Percentiles rank a stretch among this genome's conserved stretches.
These are phyloP conservation scores for Pythium aphanidermatum DNA, from an alignment of 352 stramenopile species.

Conservation along the genomic window DNA sequence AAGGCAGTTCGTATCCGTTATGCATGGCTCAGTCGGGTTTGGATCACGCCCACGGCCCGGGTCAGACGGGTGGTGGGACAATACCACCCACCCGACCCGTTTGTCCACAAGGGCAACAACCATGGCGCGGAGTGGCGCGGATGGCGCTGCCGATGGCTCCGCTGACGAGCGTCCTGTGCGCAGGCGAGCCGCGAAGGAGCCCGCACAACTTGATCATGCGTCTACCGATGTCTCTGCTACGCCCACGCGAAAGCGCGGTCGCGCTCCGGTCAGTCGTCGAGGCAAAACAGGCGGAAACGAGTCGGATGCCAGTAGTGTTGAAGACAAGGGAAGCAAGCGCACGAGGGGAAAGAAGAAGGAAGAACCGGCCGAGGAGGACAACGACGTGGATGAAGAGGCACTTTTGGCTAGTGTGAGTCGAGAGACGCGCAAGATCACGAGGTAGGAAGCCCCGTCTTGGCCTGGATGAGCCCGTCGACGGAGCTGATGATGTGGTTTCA, in stretches of 20 bases:
- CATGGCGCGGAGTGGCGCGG: constrained; percentile 1
- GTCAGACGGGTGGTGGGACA: background rate
- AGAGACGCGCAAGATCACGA: constrained; percentile 34
- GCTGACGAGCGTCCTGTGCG: background rate
- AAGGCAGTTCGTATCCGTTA: too few relatives aligned
- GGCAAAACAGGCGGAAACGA: background rate
- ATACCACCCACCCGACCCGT: constrained; percentile 1
- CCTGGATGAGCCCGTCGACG: too few relatives aligned
- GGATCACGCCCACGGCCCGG: too few relatives aligned
- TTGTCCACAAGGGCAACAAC: background rate
- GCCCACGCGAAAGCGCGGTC: constrained; percentile 1
- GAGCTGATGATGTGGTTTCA: background rate
- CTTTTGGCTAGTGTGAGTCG: constrained; percentile 35
- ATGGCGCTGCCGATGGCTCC: background rate
- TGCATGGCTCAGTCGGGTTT: too few relatives aligned
- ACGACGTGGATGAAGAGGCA: constrained; percentile 26
- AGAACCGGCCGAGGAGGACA: constrained; percentile 13
- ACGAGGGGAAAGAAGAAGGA: background rate
- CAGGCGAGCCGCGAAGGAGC: background rate
- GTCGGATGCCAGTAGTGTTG: too few relatives aligned
- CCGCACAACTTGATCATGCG: background rate
- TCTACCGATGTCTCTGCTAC: too few relatives aligned
- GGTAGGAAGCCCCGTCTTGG: too few relatives aligned
- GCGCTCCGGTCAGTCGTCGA: background rate
- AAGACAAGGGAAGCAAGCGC: too few relatives aligned